Percentiles rank a stretch among this genome's conserved stretches.
Evolutionary conservation across 345 rosid genomes (phyloP).

Genomic region (Bruguiera gymnorhiza): DNA sequence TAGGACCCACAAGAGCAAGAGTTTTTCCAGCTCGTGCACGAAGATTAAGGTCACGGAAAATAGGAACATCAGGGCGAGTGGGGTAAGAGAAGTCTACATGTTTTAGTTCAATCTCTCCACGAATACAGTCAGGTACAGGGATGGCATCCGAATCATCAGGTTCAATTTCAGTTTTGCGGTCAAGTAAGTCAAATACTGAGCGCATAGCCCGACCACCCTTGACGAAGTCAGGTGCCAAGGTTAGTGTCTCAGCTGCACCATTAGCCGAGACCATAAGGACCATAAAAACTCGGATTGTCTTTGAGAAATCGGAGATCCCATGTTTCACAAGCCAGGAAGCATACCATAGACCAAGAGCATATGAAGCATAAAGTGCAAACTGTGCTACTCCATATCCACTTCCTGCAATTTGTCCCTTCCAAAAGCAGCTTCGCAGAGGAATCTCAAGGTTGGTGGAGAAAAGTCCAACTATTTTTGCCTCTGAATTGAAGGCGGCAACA

Average conservation of each 20-base stretch:
- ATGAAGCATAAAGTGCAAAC: constrained; percentile 86
- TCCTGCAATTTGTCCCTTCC: constrained; percentile 99
- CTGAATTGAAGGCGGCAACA: constrained; percentile 96
- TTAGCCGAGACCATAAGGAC: constrained; percentile 99
- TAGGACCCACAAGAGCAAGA: constrained; percentile 96
- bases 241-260: constrained; percentile 95
- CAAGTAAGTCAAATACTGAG: constrained; percentile 89
- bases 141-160: constrained; percentile 88
- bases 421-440: constrained; percentile 83
- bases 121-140: constrained; percentile 69
- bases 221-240: constrained; percentile 96
- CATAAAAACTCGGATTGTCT: constrained; percentile 94
- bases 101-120: constrained; percentile 92
- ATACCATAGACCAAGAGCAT: constrained; percentile 99
- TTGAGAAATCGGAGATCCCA: constrained; percentile 95
- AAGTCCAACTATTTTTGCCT: constrained; percentile 74
- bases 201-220: constrained; percentile 95
- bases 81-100: constrained; percentile 97
- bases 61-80: constrained; percentile 72
- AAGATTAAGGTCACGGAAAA: constrained; percentile 79
- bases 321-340: constrained; percentile 99
- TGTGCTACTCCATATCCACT: constrained; percentile 96
- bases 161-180: constrained; percentile 95
- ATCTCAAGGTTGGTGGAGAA: constrained; percentile 72
- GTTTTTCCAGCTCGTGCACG: constrained; percentile 90